Evolutionary conservation across 2,329 filamentous ascomycete genomes (phyloP), one percentile per base, ranked within the genome.

Genomic region (Tympanopsis confertula): DNA sequence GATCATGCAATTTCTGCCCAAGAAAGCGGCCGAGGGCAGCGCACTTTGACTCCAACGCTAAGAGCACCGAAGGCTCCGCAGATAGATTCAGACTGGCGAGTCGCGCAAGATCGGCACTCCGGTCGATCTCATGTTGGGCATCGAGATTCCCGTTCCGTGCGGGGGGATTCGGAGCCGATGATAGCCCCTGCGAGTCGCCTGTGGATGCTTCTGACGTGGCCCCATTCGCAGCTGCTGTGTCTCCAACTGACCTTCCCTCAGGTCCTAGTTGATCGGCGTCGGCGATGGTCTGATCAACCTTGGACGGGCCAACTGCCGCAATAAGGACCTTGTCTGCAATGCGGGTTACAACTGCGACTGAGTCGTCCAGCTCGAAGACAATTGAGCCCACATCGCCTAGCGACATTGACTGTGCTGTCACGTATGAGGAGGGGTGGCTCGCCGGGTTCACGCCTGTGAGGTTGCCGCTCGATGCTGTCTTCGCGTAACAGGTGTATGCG

Each of bases 351-450:
- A 62, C 56, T 2, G 59, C 58, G 17, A 61, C 58, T 5, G 51
- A 50, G 37, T 58, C 54, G 26, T 61, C 56, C 3, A 58, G 53
- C 39, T 62, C 58, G 28, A 62, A 62, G 33, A 61, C 56, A 32
- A 62, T 62, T 3, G 59, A 61, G 14, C 59, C 58, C n/a, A 62
- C 58, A 37, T 61, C 55, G 13, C 58, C 59, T 13, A 62, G 46
- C 3, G 59, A 57, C 38, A 60, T 47, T 7, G 59, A 62, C 5
- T 57, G 56, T 3, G 58, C 52, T 10, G 58, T 61, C 33, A 62
- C 51, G 40, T 59, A 62, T 35, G 59, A 61, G 4, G 59, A 62
- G 2, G 59, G 59, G 37, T 62, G 57, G 33, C 54, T 60, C 18
- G 58, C 52, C 2, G 59, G 57, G 41, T 60, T 62, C 24, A 62